Evolutionary conservation across 208 protist species (phyloP).

Genomic region (Crithidia sp.): DNA sequence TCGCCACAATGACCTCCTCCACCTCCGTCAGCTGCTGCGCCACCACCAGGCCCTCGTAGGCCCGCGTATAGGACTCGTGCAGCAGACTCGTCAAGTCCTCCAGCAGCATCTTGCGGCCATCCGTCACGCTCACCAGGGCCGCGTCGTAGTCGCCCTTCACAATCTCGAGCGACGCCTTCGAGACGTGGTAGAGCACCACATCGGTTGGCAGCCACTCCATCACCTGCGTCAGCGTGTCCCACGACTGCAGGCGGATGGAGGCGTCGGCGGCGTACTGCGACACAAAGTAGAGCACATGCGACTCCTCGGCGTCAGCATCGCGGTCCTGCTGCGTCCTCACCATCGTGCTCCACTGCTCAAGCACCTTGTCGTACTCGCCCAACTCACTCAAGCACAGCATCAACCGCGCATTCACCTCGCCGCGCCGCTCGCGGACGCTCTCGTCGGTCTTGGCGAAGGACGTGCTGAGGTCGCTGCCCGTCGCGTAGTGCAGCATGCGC

Average conservation of each 20-base stretch:
- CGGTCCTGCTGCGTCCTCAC: conserved; percentile 31
- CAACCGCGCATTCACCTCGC: conserved; percentile 57
- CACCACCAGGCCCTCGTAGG: conserved; percentile 95
- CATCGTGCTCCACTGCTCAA: conserved; percentile 70
- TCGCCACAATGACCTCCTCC: conserved; percentile 97
- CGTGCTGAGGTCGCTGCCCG: conserved; percentile 46
- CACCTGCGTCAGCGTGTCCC: conserved; percentile 62
- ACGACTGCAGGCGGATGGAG: conserved; percentile 78
- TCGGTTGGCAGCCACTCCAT: conserved; percentile 66
- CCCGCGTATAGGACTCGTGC: conserved; percentile 86
- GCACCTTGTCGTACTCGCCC: conserved; percentile 75
- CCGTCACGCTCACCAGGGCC: conserved; percentile 50
- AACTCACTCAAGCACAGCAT: conserved; percentile 84
- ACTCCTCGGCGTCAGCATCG: conserved; percentile 43
- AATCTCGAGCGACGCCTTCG: conserved; percentile 65
- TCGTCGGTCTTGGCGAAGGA: conserved; percentile 54
- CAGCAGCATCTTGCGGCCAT: conserved; percentile 72
- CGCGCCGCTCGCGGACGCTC: conserved; percentile 33
- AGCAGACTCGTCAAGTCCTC: conserved; percentile 77
- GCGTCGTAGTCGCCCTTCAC: conserved; percentile 57
- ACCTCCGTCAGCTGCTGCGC: conserved; percentile 98
- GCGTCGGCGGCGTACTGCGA: conserved; percentile 88
- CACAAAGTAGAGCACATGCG: conserved; percentile 69
- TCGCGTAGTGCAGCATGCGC: conserved; percentile 49
- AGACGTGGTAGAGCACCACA: conserved; percentile 67